phyloP scores from a whole-genome alignment of 345 rosid genomes.

The Eucalyptus urophylla region DNA sequence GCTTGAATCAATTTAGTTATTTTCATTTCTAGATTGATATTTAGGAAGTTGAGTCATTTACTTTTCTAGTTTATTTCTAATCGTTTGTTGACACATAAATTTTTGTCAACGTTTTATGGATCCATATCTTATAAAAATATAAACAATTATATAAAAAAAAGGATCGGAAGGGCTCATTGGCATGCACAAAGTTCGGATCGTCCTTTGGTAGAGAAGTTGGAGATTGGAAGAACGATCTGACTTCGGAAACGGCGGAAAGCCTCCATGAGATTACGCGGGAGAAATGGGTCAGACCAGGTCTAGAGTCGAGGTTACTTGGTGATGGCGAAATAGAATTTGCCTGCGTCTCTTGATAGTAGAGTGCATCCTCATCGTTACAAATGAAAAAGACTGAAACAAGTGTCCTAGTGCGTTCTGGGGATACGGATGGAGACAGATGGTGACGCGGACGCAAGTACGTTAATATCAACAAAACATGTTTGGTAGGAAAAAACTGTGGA shows the following conservation, averaged over 20 bases:
- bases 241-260: not conserved
- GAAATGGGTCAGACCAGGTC: accelerated
- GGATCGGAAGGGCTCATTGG: not conserved
- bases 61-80: no score
- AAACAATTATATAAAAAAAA: no score
- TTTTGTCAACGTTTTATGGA: no score
- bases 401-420: not conserved
- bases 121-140: no score
- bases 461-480: not conserved
- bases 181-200: no score
- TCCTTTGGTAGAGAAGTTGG: not conserved
- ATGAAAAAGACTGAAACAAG: not conserved
- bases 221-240: not conserved
- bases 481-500: not conserved
- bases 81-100: no score
- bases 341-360: not conserved
- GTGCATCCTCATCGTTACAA: not conserved
- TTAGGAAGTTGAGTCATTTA: no score
- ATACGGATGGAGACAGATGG: not conserved
- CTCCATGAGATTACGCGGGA: not conserved
- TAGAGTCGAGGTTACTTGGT: not conserved
- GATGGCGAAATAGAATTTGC: not conserved
- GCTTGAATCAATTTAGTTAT: no score
- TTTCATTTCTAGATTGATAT: no score
- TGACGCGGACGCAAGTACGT: not conserved